Percentiles rank a stretch among this genome's conserved stretches.
These are phyloP conservation scores for Acer yangbiense DNA, from an alignment of 345 rosid genomes.

Conservation along the genomic window DNA sequence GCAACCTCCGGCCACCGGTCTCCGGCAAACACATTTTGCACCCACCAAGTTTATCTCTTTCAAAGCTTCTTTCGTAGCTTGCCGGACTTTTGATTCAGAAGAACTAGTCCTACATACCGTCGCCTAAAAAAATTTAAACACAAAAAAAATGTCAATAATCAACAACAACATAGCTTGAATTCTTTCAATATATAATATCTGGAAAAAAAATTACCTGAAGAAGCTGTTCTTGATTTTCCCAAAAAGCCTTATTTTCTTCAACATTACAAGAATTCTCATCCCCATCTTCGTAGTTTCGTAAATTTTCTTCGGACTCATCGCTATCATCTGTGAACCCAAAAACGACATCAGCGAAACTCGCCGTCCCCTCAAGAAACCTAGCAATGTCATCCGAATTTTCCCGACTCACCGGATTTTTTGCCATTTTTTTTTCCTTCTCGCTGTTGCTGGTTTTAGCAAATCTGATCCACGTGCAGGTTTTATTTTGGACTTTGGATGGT, in stretches of 20 bases:
- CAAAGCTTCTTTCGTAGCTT: conserved; percentile 58
- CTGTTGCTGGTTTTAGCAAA: neutral
- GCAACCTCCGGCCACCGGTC: conserved; percentile 49
- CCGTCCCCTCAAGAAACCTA: conserved; percentile 54
- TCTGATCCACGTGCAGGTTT: conserved; percentile 1
- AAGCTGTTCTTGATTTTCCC: conserved; percentile 73
- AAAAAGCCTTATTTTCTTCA: conserved; percentile 58
- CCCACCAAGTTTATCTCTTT: conserved; percentile 37
- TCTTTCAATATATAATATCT: neutral
- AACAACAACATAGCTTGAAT: neutral
- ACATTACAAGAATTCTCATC: conserved; percentile 24
- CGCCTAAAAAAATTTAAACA: conserved; percentile 41
- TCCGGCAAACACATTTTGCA: conserved; percentile 51
- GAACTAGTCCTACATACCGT: conserved; percentile 64
- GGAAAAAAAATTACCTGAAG: conserved; percentile 54
- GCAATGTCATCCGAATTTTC: conserved; percentile 49
- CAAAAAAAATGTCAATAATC: neutral
- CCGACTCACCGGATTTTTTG: conserved; percentile 26
- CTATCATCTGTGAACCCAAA: conserved; percentile 61
- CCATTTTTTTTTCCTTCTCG: conserved; percentile 5
- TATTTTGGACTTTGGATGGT: neutral
- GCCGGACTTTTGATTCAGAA: conserved; percentile 65
- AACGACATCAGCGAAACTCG: conserved; percentile 53
- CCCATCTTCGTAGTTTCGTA: conserved; percentile 16
- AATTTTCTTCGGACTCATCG: conserved; percentile 28